These are phyloP conservation scores for Grigorovia transvaalensis DNA, from an alignment of 805 yeast genomes.

Conservation along the genomic window DNA sequence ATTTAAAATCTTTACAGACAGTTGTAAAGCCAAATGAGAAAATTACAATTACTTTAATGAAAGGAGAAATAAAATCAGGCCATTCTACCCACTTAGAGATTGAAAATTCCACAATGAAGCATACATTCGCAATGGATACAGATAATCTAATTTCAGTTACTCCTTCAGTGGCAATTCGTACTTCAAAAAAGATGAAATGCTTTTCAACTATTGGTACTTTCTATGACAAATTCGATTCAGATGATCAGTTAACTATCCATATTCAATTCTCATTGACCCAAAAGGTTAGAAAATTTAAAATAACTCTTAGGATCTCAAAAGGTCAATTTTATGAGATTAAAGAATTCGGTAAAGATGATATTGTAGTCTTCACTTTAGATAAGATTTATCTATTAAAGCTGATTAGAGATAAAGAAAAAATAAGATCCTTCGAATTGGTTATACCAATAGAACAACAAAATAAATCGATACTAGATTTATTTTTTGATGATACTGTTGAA, in stretches of 20 bases:
- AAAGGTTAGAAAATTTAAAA: neutral
- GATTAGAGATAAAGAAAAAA: neutral
- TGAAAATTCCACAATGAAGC: neutral
- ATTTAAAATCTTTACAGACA: neutral
- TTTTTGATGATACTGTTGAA: slow-evolving; percentile 1
- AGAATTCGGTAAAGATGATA: neutral
- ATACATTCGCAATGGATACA: neutral
- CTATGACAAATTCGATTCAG: neutral
- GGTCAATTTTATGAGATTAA: neutral
- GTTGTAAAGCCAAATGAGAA: neutral
- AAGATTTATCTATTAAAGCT: neutral
- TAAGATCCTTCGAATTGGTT: neutral
- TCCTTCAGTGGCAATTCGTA: neutral
- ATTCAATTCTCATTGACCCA: neutral
- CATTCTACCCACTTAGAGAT: too few species aligned
- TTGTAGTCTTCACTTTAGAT: neutral
- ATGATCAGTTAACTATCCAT: neutral
- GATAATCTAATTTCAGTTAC: neutral
- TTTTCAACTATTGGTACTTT: neutral
- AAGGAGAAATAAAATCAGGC: too few species aligned
- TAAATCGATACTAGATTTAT: slow-evolving; percentile 10
- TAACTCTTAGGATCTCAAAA: neutral
- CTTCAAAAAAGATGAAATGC: neutral
- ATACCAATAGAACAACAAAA: slow-evolving; percentile 2
- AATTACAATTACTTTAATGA: neutral